These are phyloP conservation scores for Vitis hybrid DNA, from an alignment of 177 flowering plant genomes.

Conservation along the genomic window DNA sequence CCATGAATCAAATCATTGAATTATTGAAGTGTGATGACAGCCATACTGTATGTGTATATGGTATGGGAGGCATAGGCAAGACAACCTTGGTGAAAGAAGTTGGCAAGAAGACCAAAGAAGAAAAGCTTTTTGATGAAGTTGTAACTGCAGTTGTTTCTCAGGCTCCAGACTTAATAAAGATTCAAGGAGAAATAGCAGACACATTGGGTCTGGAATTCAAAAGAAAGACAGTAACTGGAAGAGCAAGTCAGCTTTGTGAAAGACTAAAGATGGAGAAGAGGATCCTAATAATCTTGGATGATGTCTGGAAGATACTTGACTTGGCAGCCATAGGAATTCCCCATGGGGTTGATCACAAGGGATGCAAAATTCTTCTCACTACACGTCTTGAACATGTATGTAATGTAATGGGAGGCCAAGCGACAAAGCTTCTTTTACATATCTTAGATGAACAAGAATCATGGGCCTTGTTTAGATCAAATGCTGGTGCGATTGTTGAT, in stretches of 20 bases:
- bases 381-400: not conserved
- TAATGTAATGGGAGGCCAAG: not conserved
- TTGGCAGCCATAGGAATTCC: slow-evolving; percentile 6
- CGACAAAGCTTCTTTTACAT: not conserved
- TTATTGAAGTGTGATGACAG: not conserved
- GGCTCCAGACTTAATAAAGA: not conserved
- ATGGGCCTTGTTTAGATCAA: not conserved
- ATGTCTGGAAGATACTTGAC: not conserved
- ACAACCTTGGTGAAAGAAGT: slow-evolving; percentile 9
- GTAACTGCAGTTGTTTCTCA: slow-evolving; percentile 9
- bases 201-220: not conserved
- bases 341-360: not conserved
- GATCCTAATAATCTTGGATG: not conserved
- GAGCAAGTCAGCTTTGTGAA: slow-evolving; percentile 3
- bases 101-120: not conserved
- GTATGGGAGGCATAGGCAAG: slow-evolving; percentile 17
- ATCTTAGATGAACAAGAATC: not conserved
- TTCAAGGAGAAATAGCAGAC: slow-evolving; percentile 8
- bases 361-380: not conserved
- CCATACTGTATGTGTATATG: slow-evolving; percentile 7
- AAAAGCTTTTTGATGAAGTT: slow-evolving; percentile 15
- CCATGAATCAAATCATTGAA: not conserved
- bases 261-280: not conserved
- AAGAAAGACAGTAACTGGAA: not conserved
- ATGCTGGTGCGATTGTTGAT: not conserved